Conservation (phyloP, 345 rosid genomes). For the Eucalyptus grandis region DNA sequence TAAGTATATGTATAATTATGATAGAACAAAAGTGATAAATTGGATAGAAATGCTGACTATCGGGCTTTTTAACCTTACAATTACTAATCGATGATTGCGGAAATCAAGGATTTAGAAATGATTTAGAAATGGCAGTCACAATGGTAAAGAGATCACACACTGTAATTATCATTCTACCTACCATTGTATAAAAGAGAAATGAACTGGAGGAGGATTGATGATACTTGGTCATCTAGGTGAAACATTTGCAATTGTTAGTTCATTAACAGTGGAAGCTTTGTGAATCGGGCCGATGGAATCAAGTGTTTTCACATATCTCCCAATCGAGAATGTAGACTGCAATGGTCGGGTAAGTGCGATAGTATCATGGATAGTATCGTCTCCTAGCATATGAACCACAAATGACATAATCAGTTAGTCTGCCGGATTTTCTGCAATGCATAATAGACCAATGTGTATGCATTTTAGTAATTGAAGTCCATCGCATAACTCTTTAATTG, state of each 20-base stretch:
- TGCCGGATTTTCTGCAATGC: too few species aligned
- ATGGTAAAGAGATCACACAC: neutral
- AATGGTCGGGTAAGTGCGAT: constrained; percentile 1
- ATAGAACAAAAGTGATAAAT: neutral
- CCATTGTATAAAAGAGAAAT: neutral
- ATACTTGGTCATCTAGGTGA: neutral
- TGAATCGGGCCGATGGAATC: neutral
- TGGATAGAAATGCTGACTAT: neutral
- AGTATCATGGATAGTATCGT: neutral
- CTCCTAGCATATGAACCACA: neutral
- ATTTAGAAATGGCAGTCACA: neutral
- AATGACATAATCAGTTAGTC: too few species aligned
- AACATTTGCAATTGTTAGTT: neutral
- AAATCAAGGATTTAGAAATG: neutral
- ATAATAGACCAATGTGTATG: neutral
- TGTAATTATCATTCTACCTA: neutral
- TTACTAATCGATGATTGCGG: neutral
- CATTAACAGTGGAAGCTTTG: neutral
- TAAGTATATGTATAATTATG: neutral
- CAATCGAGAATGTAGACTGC: constrained; percentile 6
- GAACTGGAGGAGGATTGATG: neutral
- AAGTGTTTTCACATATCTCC: neutral
- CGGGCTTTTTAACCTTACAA: neutral
- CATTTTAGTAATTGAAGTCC: neutral
- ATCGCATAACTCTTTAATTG: neutral